These are phyloP conservation scores for Pythium chondricola DNA, from an alignment of 352 stramenopile species.

Conservation along the genomic window DNA sequence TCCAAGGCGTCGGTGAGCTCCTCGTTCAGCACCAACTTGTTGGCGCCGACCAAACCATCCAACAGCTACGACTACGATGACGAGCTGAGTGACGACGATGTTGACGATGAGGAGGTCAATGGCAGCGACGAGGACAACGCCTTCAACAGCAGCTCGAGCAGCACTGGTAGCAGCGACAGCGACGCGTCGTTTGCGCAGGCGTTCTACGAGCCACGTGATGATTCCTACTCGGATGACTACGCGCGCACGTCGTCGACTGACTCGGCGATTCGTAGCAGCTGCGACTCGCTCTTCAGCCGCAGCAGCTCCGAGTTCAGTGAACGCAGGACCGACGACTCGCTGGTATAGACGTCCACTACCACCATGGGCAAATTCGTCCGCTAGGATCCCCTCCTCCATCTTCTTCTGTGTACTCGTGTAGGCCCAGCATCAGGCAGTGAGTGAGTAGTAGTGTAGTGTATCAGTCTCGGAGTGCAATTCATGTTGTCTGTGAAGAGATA, in stretches of 20 bases:
- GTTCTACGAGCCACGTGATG: slow-evolving; percentile 2
- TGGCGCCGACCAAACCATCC: neutral
- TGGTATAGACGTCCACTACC: slow-evolving; percentile 1
- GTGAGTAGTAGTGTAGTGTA: too few species aligned
- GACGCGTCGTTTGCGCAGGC: neutral
- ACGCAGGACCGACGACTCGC: slow-evolving; percentile 3
- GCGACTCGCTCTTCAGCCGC: slow-evolving; percentile 21
- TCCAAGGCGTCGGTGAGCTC: too few species aligned
- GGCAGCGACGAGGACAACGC: slow-evolving; percentile 3
- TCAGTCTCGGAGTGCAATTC: too few species aligned
- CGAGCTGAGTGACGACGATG: slow-evolving; percentile 10
- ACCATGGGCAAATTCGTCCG: too few species aligned
- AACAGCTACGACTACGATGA: slow-evolving; percentile 3
- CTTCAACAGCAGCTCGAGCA: neutral
- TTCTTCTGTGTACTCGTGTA: too few species aligned
- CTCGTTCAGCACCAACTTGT: too few species aligned
- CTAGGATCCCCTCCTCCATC: too few species aligned
- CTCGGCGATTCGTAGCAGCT: slow-evolving; percentile 15
- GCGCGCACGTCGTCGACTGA: slow-evolving; percentile 3
- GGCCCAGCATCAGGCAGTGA: neutral
- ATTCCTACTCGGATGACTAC: slow-evolving; percentile 14
- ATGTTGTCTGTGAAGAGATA: too few species aligned
- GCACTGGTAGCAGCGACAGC: neutral
- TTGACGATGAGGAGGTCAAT: slow-evolving; percentile 9
- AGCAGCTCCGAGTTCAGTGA: slow-evolving; percentile 16